Base-by-base conservation (phyloP, 495 filamentous ascomycete species). In the Podospora pseudopauciseta region DNA sequence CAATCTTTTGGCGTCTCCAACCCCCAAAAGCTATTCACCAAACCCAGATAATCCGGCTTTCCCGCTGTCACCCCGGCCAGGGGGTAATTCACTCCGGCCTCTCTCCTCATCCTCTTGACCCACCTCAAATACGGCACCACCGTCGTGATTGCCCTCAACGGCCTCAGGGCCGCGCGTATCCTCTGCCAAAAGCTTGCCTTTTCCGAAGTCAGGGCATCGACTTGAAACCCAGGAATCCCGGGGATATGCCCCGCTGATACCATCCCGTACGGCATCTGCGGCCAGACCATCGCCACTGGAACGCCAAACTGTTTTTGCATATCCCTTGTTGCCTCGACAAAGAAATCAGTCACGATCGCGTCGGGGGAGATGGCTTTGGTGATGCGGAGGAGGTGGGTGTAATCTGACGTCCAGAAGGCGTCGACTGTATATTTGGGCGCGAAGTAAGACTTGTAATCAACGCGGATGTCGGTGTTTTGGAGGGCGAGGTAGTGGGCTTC, bases 1-100 rank as follows among this genome's bases (percentile, higher is more conserved):
- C 81, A 59, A 68, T 82, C 80, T 54, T 74, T 73, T 0, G 79
- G 75, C 9, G 74, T 72, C 54, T 82, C 80, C 5, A 82, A 68
- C 2, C 80, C 80, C 23, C 74, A 77, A 66, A 82, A 81, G 0
- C 78, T 79, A 60, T 81, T 82, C 32, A 82, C 75, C 26, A 82
- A 71, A 2, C 78, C 44, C 5, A 82, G 74, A 66, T 81, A 80
- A 59, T 80, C 73, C 1, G 78, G 79, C 64, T 82, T 82, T 0
- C 39, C 39, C 15, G 9, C 39, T 19, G 70, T 68, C 2, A 70
- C 60, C 0, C 67, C 65, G 16, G 71, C 74, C 1, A 74, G 61
- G 11, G 60, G 63, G 49, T 72, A 71, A 6, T 68, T 60, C 26
- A 81, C 73, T 6, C 79, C 80, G 0, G 67, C 66, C 18, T 54